Percentiles rank a stretch among this genome's conserved stretches.
These are phyloP conservation scores for Gossypium australe DNA, from an alignment of 345 rosid species.

Conservation along the genomic window DNA sequence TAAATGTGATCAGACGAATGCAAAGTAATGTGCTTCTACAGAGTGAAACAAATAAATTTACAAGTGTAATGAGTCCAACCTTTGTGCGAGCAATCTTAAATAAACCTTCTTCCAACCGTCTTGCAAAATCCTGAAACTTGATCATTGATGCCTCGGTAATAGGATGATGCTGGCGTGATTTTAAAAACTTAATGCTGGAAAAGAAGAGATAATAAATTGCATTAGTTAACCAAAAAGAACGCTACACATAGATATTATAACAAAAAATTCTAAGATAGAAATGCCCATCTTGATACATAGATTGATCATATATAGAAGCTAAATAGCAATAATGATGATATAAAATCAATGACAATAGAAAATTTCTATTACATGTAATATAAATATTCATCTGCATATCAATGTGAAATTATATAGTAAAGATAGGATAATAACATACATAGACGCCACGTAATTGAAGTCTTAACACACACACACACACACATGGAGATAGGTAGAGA, in stretches of 20 bases:
- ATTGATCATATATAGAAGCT: neutral
- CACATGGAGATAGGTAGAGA: no score
- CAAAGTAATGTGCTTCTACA: neutral
- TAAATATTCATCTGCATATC: neutral
- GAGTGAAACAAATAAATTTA: neutral
- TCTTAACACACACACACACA: neutral
- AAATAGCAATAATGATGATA: neutral
- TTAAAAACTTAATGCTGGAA: slow-evolving; percentile 43
- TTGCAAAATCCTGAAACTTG: slow-evolving; percentile 54
- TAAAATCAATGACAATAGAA: neutral
- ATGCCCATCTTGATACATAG: neutral
- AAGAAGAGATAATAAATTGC: slow-evolving; percentile 13
- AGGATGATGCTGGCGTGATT: slow-evolving; percentile 43
- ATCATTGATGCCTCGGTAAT: slow-evolving; percentile 33
- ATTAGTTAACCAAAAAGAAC: neutral
- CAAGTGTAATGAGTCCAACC: slow-evolving; percentile 23
- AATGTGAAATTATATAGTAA: neutral
- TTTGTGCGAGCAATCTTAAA: slow-evolving; percentile 59
- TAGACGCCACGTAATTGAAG: neutral
- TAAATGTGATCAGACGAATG: neutral
- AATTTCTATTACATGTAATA: neutral
- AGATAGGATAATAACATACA: neutral
- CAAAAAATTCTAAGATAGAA: neutral
- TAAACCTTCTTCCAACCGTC: slow-evolving; percentile 84
- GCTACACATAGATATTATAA: neutral